Base-by-base conservation (phyloP, 2,329 filamentous ascomycete species). In the Aspergillus ochraceoroseus region DNA sequence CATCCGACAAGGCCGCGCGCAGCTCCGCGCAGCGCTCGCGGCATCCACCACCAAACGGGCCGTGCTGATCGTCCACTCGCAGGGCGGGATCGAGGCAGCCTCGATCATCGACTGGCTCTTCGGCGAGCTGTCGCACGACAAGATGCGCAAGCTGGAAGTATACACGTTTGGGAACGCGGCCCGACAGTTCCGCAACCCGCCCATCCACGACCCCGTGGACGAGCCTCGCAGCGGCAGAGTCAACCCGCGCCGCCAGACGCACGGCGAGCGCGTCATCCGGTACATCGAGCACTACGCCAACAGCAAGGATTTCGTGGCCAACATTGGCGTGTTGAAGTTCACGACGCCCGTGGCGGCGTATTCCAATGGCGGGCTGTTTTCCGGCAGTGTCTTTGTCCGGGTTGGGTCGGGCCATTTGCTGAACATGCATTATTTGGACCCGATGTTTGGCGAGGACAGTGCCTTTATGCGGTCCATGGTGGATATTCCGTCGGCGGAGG, bases 221-320 rank as follows among this genome's bases (percentile, higher is more conserved):
- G 36, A 17, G 1, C 7, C 9, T 9, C 14, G 5, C 5, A 9
- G 9, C 20, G 20, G 20, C 20, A 22, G 20, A 22, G 20, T 22
- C 20, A 22, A 9, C 9, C 20, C 9, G 20, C 20, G 20, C 9
- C 20, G 20, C 5, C 20, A 22, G 20, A 9, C 20, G 5, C 20
- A 9, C 9, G 20, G 20, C 5, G 17, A n/a, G 11, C 11, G 30
- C 2, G 38, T 20, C 7, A 33, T 41, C n/a, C 30, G 25, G 20
- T 5, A 41, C 25, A 15, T 41, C 4, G 38, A 41, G 31, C 38
- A 41, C 25, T 41, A 41, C 12, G 38, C 38, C 7, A 41, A 41
- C 31, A 41, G 4, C 1, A 7, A 12, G 5, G 38, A 41, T 8
- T 34, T 41, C 7, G 31, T 41, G 13, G 32, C 38, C 5, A 41